Percentiles rank a stretch among this genome's conserved stretches.
Evolutionary conservation across 179 eudicot genomes (phyloP).

Genomic region (Beta lomatogona): DNA sequence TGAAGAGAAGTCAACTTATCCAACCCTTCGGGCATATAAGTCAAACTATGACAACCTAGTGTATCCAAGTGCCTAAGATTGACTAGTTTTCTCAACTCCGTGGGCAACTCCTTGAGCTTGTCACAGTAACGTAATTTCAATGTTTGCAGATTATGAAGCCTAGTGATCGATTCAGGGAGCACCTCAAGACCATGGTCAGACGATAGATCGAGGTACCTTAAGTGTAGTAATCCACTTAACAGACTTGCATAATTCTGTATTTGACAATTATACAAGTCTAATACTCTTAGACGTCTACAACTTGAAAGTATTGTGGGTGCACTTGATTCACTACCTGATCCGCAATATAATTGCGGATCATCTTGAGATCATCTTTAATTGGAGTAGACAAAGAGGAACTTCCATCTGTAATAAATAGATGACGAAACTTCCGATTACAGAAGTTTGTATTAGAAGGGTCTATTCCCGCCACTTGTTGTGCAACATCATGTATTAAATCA

Average conservation of each 20-base stretch:
- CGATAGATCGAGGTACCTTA: neutral
- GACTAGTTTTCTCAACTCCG: neutral
- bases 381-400: neutral
- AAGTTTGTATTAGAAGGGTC: neutral
- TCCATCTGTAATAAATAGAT: neutral
- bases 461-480: neutral
- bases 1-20: neutral
- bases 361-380: no score
- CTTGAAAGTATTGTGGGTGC: neutral
- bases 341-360: no score
- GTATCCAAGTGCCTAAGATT: neutral
- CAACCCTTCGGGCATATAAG: neutral
- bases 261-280: neutral
- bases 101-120: neutral
- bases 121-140: neutral
- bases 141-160: neutral
- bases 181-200: neutral
- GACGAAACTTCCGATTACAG: neutral
- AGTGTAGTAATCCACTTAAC: neutral
- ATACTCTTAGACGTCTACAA: no score
- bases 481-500: conserved; percentile 18
- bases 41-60: neutral
- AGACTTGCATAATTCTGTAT: neutral
- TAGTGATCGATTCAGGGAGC: no score
- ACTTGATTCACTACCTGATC: no score